A percentile compares a stretch with the other conserved stretches of the same genome.
phyloP scores from a whole-genome alignment of 208 protist species.

The Wallacemonas collosoma region DNA sequence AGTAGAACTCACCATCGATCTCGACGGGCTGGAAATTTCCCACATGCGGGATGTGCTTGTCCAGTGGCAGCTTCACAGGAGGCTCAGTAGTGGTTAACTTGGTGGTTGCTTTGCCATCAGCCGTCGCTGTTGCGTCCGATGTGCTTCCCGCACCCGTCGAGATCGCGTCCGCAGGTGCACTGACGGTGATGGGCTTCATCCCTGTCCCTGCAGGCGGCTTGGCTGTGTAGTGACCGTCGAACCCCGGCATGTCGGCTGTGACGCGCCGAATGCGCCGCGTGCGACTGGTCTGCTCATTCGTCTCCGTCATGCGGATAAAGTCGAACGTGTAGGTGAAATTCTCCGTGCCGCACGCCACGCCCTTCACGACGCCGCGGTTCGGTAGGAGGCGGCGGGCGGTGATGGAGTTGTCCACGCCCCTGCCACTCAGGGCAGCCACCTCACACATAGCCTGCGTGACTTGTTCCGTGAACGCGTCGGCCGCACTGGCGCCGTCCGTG shows the following conservation, averaged over 20 bases:
- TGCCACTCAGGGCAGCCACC: neutral
- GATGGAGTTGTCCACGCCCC: neutral
- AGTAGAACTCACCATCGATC: constrained; percentile 33
- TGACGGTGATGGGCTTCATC: neutral
- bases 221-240: constrained; percentile 9
- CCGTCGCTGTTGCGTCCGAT: constrained; percentile 23
- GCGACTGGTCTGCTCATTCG: constrained; percentile 22
- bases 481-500: neutral
- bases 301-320: constrained; percentile 26
- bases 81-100: neutral
- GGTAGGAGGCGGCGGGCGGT: constrained; percentile 4
- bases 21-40: constrained; percentile 32
- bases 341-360: constrained; percentile 3
- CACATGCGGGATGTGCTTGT: constrained; percentile 1
- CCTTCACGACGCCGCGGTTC: neutral
- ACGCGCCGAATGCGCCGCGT: constrained; percentile 17
- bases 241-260: neutral
- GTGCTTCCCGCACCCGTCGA: constrained; percentile 27
- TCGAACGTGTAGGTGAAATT: constrained; percentile 27
- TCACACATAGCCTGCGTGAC: constrained; percentile 7
- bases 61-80: constrained; percentile 2
- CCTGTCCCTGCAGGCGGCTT: neutral
- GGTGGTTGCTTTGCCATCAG: neutral
- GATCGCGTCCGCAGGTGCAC: neutral
- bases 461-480: constrained; percentile 12